These are phyloP conservation scores for Curvularia sp. DNA, from an alignment of 2,329 filamentous ascomycete species.

Conservation along the genomic window DNA sequence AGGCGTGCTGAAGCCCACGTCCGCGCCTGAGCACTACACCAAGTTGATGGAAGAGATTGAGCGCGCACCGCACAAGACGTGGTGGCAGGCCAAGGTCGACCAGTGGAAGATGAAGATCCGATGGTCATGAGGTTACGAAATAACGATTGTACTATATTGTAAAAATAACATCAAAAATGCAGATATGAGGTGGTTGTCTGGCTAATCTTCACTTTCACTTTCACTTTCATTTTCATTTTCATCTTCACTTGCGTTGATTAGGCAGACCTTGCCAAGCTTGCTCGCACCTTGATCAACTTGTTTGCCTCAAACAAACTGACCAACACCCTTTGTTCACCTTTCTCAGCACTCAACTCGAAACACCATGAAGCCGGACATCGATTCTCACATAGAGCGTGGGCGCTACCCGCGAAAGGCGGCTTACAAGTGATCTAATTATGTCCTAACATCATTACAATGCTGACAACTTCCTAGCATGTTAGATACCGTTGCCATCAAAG, in stretches of 20 bases:
- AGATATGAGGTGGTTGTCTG: neutral
- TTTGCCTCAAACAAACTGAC: too few relatives aligned
- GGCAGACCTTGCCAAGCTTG: neutral
- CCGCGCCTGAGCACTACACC: constrained; percentile 47
- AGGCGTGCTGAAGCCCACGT: constrained; percentile 40
- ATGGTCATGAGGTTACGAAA: constrained; percentile 30
- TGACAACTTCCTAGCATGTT: neutral
- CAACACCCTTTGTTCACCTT: too few relatives aligned
- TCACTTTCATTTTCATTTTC: neutral
- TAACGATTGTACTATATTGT: constrained; percentile 15
- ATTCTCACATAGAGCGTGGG: neutral
- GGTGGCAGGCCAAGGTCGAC: constrained; percentile 45
- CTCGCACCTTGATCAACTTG: neutral
- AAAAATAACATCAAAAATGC: constrained; percentile 1
- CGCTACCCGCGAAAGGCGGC: neutral
- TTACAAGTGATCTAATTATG: neutral
- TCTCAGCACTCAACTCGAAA: neutral
- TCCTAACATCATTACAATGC: neutral
- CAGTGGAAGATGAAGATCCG: constrained; percentile 50
- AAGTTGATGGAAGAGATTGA: constrained; percentile 48
- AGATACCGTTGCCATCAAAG: neutral
- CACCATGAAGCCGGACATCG: neutral
- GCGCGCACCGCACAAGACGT: constrained; percentile 44
- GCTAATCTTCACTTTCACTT: neutral
- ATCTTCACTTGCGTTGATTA: neutral